Evolutionary conservation across 208 protist genomes (phyloP).

Genomic region (Novymonas esmeraldas): DNA sequence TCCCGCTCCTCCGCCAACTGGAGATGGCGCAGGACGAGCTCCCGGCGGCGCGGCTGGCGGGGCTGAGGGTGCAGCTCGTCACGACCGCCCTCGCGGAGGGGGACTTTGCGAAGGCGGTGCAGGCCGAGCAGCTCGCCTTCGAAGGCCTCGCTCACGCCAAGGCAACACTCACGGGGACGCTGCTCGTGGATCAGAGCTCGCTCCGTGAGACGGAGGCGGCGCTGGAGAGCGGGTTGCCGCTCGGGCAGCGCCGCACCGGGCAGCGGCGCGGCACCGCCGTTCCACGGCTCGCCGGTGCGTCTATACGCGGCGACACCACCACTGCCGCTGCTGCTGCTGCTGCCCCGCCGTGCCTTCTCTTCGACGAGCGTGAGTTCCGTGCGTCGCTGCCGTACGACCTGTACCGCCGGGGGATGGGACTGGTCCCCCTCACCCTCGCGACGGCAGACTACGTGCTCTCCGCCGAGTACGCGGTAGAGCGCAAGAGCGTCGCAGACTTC

Average conservation of each 20-base stretch:
- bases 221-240: slow-evolving; percentile 47
- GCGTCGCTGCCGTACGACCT: slow-evolving; percentile 76
- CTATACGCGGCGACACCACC: slow-evolving; percentile 1
- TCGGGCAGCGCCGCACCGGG: slow-evolving; percentile 4
- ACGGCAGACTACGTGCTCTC: slow-evolving; percentile 88
- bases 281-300: background rate
- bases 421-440: slow-evolving; percentile 82
- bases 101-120: slow-evolving; percentile 38
- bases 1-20: slow-evolving; percentile 60
- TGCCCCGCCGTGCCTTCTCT: slow-evolving; percentile 76
- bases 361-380: slow-evolving; percentile 89
- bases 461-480: slow-evolving; percentile 74
- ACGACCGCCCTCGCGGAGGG: slow-evolving; percentile 42
- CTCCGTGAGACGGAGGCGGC: slow-evolving; percentile 57
- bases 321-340: too few species aligned
- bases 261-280: slow-evolving; percentile 10
- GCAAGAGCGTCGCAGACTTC: slow-evolving; percentile 83
- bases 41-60: slow-evolving; percentile 17
- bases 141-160: slow-evolving; percentile 74
- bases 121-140: slow-evolving; percentile 68
- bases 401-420: slow-evolving; percentile 66
- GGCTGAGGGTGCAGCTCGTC: slow-evolving; percentile 71
- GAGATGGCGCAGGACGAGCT: slow-evolving; percentile 77
- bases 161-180: slow-evolving; percentile 63
- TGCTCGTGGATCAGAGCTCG: slow-evolving; percentile 60